These are phyloP conservation scores for Alternaria infectoria DNA, from an alignment of 2,329 filamentous ascomycete species.

Conservation along the genomic window DNA sequence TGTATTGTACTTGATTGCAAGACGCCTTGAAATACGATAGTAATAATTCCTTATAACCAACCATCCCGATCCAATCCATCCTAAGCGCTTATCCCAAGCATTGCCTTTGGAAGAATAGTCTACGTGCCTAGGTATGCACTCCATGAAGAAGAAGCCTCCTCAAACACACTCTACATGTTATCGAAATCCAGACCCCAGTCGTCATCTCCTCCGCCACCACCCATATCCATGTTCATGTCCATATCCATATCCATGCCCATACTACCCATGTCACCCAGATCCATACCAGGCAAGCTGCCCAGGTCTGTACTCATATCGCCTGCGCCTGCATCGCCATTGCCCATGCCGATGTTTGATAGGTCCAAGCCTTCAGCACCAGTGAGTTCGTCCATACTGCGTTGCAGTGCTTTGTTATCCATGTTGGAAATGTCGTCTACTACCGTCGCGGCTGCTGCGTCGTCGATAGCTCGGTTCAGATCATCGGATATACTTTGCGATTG, in stretches of 20 bases:
- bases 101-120: background rate
- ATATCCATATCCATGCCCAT: slow-evolving; percentile 34
- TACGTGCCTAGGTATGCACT: background rate
- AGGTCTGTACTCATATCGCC: slow-evolving; percentile 31
- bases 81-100: background rate
- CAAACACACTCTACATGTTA: slow-evolving; percentile 35
- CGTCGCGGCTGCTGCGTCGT: slow-evolving; percentile 42
- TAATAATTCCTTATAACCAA: background rate
- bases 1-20: background rate
- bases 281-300: slow-evolving; percentile 35
- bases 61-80: background rate
- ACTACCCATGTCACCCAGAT: slow-evolving; percentile 38
- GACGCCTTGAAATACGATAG: background rate
- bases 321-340: slow-evolving; percentile 24
- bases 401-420: slow-evolving; percentile 43
- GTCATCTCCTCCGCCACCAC: slow-evolving; percentile 40
- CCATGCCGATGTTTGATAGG: slow-evolving; percentile 40
- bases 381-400: slow-evolving; percentile 41
- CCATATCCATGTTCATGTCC: slow-evolving; percentile 36
- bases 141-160: background rate
- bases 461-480: slow-evolving; percentile 44
- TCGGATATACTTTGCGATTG: slow-evolving; percentile 34
- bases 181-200: slow-evolving; percentile 53
- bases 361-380: slow-evolving; percentile 35
- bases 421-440: slow-evolving; percentile 39